Percentiles rank a stretch among this genome's conserved stretches.
Evolutionary conservation across 176 grass and related monocot species (phyloP).

Genomic region (Bonia amplexicaulis): DNA sequence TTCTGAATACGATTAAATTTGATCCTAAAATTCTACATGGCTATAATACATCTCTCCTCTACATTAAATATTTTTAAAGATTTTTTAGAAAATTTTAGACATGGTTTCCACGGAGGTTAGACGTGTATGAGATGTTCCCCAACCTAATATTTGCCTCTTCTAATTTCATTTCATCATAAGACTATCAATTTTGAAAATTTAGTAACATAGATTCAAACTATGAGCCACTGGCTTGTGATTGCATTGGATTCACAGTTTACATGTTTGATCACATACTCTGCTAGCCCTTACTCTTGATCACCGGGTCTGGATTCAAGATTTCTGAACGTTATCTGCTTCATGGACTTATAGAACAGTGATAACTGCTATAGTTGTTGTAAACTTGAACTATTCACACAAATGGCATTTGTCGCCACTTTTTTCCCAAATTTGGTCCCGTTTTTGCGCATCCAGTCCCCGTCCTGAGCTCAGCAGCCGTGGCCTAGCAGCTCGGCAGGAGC

Average conservation of each 20-base stretch:
- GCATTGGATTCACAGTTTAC: not conserved
- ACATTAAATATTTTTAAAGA: not conserved
- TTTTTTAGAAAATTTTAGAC: not conserved
- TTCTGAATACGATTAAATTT: not conserved
- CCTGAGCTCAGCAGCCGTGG: no score
- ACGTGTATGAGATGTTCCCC: not conserved
- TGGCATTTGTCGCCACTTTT: no score
- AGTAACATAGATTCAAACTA: not conserved
- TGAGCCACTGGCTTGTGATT: not conserved
- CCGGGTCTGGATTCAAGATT: not conserved
- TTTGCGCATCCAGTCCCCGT: no score
- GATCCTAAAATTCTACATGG: not conserved
- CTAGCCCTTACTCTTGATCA: not conserved
- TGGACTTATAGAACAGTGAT: not conserved
- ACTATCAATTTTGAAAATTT: not conserved
- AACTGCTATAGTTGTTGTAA: not conserved
- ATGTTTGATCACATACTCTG: not conserved
- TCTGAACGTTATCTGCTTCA: not conserved
- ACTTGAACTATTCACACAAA: not conserved
- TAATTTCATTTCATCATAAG: not conserved
- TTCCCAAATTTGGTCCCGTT: no score
- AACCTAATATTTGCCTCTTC: not conserved
- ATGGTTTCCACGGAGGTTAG: not conserved
- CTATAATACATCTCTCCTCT: not conserved
- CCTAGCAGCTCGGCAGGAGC: no score